phyloP scores from a whole-genome alignment of 164 flowering plant species.

The Berberis vulgaris region DNA sequence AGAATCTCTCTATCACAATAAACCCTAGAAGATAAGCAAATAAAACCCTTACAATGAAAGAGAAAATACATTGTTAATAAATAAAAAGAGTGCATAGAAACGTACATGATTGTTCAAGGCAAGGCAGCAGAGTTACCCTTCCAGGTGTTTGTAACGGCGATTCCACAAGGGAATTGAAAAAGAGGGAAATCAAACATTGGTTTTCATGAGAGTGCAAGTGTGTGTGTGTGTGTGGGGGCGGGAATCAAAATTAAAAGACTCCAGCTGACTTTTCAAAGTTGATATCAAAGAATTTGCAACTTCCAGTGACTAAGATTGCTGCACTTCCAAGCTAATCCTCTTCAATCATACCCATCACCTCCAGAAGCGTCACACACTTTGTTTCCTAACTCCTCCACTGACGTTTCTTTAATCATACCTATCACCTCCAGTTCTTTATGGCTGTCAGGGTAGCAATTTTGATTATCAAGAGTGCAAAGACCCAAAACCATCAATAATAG shows the following conservation, averaged over 20 bases:
- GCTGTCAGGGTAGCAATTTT: conserved; percentile 22
- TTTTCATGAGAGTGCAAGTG: no score
- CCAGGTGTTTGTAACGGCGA: no score
- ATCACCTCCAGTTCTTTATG: conserved; percentile 57
- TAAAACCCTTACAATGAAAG: no score
- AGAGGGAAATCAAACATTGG: no score
- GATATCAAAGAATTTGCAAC: conserved; percentile 51
- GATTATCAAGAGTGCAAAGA: not conserved
- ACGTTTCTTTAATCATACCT: conserved; percentile 24
- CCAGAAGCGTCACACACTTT: conserved; percentile 11
- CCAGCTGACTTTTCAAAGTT: conserved; percentile 50
- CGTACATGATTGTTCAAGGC: no score
- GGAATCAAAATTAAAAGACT: conserved; percentile 43
- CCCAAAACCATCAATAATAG: not conserved
- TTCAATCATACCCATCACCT: conserved; percentile 19
- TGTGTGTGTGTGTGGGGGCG: no score
- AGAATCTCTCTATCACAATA: no score
- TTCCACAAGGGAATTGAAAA: no score
- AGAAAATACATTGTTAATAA: no score
- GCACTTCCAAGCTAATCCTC: conserved; percentile 30
- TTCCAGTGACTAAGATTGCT: conserved; percentile 46
- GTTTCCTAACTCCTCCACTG: conserved; percentile 8
- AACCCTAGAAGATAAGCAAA: no score
- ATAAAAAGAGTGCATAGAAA: no score
- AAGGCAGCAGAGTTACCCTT: no score